phyloP scores from a whole-genome alignment of 2,329 filamentous ascomycete genomes.

The Chaetothyriales sp. region DNA sequence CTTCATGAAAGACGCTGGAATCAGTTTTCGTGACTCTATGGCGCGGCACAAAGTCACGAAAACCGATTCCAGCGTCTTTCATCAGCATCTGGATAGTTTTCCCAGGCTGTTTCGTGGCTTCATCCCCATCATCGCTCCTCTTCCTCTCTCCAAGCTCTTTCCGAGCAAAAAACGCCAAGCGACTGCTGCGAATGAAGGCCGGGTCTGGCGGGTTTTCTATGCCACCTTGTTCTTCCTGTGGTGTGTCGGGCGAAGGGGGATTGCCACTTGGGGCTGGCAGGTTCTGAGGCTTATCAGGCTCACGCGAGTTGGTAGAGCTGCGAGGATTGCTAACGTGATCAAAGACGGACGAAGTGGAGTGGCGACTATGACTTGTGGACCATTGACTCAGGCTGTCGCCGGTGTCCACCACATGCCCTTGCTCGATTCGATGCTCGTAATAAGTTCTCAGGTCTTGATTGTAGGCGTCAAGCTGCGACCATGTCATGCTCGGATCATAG shows the following conservation, averaged over 20 bases:
- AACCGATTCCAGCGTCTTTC: not conserved
- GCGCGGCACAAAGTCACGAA: not conserved
- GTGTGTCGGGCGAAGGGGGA: not conserved
- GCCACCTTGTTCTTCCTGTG: not conserved
- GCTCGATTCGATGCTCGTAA: constrained; percentile 2
- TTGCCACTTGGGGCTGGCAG: not conserved
- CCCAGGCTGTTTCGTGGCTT: too few species aligned
- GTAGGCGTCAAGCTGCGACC: constrained; percentile 4
- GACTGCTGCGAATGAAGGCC: constrained; percentile 9
- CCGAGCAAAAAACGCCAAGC: constrained; percentile 12
- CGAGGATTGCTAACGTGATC: not conserved
- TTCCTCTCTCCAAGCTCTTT: not conserved
- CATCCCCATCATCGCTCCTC: not conserved
- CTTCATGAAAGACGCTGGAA: too few species aligned
- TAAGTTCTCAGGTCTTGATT: constrained; percentile 7
- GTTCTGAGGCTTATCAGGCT: not conserved
- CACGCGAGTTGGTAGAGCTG: not conserved
- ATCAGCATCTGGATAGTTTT: not conserved
- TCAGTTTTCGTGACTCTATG: not conserved
- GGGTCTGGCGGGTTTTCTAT: constrained; percentile 1
- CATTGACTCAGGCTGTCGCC: not conserved
- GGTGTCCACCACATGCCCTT: not conserved
- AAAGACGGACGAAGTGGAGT: not conserved
- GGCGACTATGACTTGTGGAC: not conserved
- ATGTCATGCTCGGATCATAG: constrained; percentile 10